Percentiles rank a stretch among this genome's conserved stretches.
Conservation (phyloP, 129 eudicot genomes). For the Escallonia herrerae region DNA sequence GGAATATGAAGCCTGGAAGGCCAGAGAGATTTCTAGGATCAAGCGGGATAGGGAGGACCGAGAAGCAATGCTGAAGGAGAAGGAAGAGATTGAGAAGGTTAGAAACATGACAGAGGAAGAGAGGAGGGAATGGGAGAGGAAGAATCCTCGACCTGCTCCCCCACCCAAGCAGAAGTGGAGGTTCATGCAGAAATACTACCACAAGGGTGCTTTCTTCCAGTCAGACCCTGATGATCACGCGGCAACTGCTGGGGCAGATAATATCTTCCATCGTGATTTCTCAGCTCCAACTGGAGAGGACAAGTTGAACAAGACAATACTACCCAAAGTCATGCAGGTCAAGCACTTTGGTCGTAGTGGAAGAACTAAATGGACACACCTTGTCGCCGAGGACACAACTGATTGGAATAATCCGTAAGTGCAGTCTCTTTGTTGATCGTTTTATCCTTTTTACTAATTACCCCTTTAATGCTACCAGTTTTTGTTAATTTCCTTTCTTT, state of each 20-base stretch:
- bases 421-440: neutral
- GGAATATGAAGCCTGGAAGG: constrained; percentile 93
- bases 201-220: constrained; percentile 94
- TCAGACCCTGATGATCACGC: constrained; percentile 66
- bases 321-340: constrained; percentile 96
- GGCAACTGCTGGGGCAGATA: constrained; percentile 65
- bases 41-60: constrained; percentile 93
- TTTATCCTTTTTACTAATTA: neutral
- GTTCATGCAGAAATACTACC: constrained; percentile 98
- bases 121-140: constrained; percentile 98
- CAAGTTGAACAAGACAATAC: constrained; percentile 83
- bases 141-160: constrained; percentile 55
- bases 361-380: constrained; percentile 96
- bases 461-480: neutral
- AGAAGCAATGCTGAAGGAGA: constrained; percentile 80
- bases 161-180: constrained; percentile 72
- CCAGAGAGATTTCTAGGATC: constrained; percentile 82
- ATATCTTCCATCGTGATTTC: constrained; percentile 61
- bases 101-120: constrained; percentile 98
- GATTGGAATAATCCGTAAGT: constrained; percentile 99
- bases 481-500: neutral
- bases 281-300: constrained; percentile 95
- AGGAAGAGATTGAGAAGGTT: constrained; percentile 88
- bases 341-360: constrained; percentile 98
- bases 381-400: constrained; percentile 94